These are phyloP conservation scores for Carex arenaria DNA, from an alignment of 202 grass and related monocot species.

Conservation along the genomic window DNA sequence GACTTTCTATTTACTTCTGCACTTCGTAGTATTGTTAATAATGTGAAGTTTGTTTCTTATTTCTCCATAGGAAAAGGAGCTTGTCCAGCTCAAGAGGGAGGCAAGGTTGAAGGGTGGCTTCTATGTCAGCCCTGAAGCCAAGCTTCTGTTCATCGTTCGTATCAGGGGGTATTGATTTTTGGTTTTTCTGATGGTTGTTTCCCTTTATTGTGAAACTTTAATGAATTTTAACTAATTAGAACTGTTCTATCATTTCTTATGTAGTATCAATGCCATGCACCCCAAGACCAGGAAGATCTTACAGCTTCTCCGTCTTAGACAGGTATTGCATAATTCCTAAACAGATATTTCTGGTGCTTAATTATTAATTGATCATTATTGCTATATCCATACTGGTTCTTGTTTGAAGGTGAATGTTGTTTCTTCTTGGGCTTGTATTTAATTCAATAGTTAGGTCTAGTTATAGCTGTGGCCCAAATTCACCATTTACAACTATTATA, in stretches of 20 bases:
- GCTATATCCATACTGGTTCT: neutral
- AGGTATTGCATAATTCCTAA: conserved; percentile 29
- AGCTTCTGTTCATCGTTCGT: conserved; percentile 66
- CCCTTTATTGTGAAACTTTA: neutral
- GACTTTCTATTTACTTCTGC: neutral
- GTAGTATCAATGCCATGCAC: conserved; percentile 93
- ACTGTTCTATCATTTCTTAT: neutral
- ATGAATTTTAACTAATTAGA: neutral
- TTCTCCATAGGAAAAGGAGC: conserved; percentile 57
- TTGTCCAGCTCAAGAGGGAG: conserved; percentile 79
- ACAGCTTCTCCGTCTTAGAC: conserved; percentile 80
- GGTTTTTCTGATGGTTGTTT: neutral
- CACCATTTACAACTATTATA: neutral
- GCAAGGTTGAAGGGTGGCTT: conserved; percentile 83
- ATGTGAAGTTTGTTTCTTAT: neutral
- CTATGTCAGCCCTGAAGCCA: conserved; percentile 79
- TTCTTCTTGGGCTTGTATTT: neutral
- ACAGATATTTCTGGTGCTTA: neutral
- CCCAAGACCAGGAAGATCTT: conserved; percentile 85
- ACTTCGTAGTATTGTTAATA: neutral
- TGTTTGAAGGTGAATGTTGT: neutral
- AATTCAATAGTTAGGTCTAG: neutral
- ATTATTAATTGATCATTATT: neutral
- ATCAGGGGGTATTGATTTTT: conserved; percentile 51
- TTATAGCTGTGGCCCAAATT: neutral